These are phyloP conservation scores for Suillus paluster DNA, from an alignment of 768 basidiomycete species.

Conservation along the genomic window DNA sequence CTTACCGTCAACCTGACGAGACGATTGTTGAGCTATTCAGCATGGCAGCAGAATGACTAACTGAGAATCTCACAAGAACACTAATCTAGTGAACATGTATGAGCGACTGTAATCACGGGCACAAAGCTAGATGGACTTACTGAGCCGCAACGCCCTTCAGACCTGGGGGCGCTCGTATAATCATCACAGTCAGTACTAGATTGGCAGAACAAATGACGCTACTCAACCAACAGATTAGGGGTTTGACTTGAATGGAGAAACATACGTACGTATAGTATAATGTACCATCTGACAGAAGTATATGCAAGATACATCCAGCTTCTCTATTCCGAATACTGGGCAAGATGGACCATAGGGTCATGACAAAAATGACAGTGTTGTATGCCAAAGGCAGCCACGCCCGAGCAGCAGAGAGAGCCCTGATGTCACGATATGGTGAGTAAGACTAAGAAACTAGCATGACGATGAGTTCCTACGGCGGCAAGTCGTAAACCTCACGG, in stretches of 20 bases:
- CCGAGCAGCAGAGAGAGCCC: background rate
- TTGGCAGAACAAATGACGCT: constrained; percentile 53
- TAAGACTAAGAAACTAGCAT: background rate
- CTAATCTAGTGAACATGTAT: background rate
- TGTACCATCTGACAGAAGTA: constrained; percentile 49
- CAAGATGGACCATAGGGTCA: constrained; percentile 44
- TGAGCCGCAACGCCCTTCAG: constrained; percentile 53
- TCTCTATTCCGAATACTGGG: constrained; percentile 40
- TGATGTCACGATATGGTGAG: background rate
- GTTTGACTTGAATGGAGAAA: background rate
- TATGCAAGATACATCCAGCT: constrained; percentile 39
- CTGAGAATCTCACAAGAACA: constrained; percentile 4
- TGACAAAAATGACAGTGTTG: constrained; percentile 45
- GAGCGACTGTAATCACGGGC: background rate
- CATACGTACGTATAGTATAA: constrained; percentile 47
- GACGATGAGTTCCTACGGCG: background rate
- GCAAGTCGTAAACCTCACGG: background rate
- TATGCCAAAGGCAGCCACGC: constrained; percentile 56
- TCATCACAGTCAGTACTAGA: constrained; percentile 50
- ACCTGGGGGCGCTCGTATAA: constrained; percentile 46
- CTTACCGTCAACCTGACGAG: constrained; percentile 4
- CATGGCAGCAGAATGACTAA: constrained; percentile 29
- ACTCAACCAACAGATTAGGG: background rate
- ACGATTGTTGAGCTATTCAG: constrained; percentile 43
- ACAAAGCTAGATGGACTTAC: constrained; percentile 31